Evolutionary conservation across 2,329 filamentous ascomycete genomes (phyloP).

Genomic region (Penicillium sp.): DNA sequence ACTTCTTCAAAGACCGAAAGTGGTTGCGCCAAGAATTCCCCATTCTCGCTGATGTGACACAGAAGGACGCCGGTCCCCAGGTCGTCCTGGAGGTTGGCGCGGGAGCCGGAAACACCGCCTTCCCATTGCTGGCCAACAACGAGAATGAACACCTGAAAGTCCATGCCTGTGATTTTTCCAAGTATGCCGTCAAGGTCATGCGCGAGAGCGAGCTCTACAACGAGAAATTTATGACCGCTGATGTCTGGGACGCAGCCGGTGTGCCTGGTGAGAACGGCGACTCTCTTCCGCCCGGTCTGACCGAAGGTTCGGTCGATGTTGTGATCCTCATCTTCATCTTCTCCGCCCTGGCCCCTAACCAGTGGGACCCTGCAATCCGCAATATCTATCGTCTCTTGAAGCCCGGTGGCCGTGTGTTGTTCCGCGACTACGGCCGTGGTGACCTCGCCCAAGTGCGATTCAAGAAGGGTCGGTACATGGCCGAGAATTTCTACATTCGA

Average conservation of each 20-base stretch:
- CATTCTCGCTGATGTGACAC: conserved; percentile 72
- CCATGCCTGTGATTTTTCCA: conserved; percentile 94
- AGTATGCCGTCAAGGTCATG: conserved; percentile 92
- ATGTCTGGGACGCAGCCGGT: conserved; percentile 88
- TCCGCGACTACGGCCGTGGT: conserved; percentile 93
- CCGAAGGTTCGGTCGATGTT: conserved; percentile 79
- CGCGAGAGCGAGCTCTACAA: conserved; percentile 74
- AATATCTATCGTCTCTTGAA: conserved; percentile 84
- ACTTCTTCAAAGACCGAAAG: conserved; percentile 98
- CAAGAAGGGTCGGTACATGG: conserved; percentile 89
- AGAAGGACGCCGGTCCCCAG: conserved; percentile 64
- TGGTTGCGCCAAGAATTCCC: conserved; percentile 98
- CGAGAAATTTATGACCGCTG: conserved; percentile 69
- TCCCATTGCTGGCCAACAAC: conserved; percentile 82
- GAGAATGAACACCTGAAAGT: conserved; percentile 77
- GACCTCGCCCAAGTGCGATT: conserved; percentile 96
- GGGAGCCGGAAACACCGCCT: conserved; percentile 93
- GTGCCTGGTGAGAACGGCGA: conserved; percentile 49
- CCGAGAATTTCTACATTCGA: conserved; percentile 95
- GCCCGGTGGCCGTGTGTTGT: conserved; percentile 87
- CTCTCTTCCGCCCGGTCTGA: conserved; percentile 69
- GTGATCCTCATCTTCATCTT: conserved; percentile 97
- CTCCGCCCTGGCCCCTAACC: conserved; percentile 77
- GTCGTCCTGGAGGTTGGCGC: conserved; percentile 87
- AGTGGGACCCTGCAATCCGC: conserved; percentile 78